Percentiles rank a stretch among this genome's conserved stretches.
Conservation (phyloP, 768 basidiomycete species). For the Suillus subaureus region DNA sequence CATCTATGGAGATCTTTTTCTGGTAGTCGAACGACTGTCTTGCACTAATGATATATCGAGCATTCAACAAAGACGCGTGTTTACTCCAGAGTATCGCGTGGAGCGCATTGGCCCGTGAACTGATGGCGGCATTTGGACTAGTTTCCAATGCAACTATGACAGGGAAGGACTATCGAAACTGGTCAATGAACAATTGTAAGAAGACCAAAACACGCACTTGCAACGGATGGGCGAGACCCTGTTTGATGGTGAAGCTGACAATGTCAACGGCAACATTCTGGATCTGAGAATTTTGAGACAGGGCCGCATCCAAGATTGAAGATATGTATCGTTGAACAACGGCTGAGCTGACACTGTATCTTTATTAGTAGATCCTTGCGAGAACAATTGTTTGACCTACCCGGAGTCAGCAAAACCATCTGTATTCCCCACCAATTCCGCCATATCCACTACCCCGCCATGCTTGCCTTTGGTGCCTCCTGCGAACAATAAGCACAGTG, state of each 20-base stretch:
- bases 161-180: constrained; percentile 71
- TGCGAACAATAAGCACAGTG: constrained; percentile 1
- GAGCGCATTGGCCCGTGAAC: constrained; percentile 75
- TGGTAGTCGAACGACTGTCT: constrained; percentile 85
- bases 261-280: constrained; percentile 89
- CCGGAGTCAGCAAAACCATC: constrained; percentile 97
- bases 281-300: constrained; percentile 69
- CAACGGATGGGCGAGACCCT: constrained; percentile 93
- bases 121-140: constrained; percentile 58
- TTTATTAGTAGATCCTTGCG: not conserved
- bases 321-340: constrained; percentile 91
- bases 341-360: constrained; percentile 83
- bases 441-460: constrained; percentile 73
- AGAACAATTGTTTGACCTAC: constrained; percentile 47
- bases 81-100: constrained; percentile 86
- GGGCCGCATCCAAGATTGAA: constrained; percentile 78
- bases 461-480: constrained; percentile 25
- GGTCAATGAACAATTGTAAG: constrained; percentile 4
- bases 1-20: constrained; percentile 48
- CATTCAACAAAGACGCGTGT: constrained; percentile 87
- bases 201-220: constrained; percentile 52
- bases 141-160: constrained; percentile 95
- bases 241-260: constrained; percentile 89
- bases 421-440: constrained; percentile 92
- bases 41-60: constrained; percentile 81